Base-by-base conservation (phyloP, 192 early-diverging fungal species). In the Umbelopsis ramanniana region DNA sequence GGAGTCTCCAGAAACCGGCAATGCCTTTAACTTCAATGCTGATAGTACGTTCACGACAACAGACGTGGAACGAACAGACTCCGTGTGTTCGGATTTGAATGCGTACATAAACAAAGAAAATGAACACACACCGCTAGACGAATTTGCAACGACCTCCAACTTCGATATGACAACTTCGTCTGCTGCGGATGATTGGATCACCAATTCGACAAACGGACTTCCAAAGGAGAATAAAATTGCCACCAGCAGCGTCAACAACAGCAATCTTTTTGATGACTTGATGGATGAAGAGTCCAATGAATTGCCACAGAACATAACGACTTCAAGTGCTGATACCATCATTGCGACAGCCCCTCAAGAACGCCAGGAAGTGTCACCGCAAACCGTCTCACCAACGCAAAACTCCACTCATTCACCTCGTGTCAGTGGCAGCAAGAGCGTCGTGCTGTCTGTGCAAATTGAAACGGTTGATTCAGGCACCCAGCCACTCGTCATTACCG, bases 401-500 rank as follows among this genome's bases (percentile, higher is more conserved):
- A 54, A 54, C 9, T 26, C 53, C 53, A 63, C 26, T 37, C 33
- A 37, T 50, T 50, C 48, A n/a, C 48, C 17, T 50, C 6, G 40
- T 12, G 40, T 43, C 40, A 43, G 40, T 12, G 17, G 17, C 48
- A 10, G 48, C 48, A 50, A 50, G 5, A 17, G 48, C 14, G 26
- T 35, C 33, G 33, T 63, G 37, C 15, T 63, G 3, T 63, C 57
- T 63, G 57, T 63, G 57, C 23, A 63, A 26, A 63, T 63, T 19
- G 57, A 63, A 33, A 63, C 57, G 1, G 57, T 63, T 3, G 33
- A 0, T 63, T 29, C 57, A 3, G 57, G 57, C 17, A 63, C 57
- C 4, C 57, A 63, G 26, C 57, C 57, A 37, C 33, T 63, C 4
- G 57, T 63, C 2, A 63, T 63, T 17, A 63, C 14, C 12, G 57